Conservation (phyloP, 306 rosid genomes). For the Begonia peltatifolia region DNA sequence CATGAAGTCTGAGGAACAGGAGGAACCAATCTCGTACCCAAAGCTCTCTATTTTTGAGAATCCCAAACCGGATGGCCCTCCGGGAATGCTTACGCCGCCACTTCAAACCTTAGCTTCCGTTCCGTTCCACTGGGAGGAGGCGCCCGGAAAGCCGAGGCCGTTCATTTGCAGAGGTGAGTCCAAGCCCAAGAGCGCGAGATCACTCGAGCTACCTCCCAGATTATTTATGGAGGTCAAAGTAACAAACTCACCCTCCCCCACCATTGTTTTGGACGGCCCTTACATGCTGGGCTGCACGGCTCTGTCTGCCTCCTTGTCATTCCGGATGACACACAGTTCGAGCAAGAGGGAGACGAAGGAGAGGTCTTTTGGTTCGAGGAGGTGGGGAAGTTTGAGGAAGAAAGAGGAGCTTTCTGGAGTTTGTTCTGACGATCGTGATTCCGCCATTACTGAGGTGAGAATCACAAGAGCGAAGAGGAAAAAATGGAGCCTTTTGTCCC, state of each 20-base stretch:
- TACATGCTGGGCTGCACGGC: conserved; percentile 34
- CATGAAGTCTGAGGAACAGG: conserved; percentile 13
- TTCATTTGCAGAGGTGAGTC: conserved; percentile 8
- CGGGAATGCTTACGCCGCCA: conserved; percentile 39
- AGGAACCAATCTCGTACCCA: conserved; percentile 11
- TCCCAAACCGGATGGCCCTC: conserved; percentile 15
- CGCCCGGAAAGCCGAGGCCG: conserved; percentile 81
- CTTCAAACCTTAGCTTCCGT: conserved; percentile 33
- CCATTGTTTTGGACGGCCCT: conserved; percentile 63
- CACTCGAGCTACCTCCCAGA: conserved; percentile 85
- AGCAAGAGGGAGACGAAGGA: conserved; percentile 12
- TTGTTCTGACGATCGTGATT: conserved; percentile 19
- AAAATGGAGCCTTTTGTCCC: not conserved
- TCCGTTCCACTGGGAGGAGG: conserved; percentile 94
- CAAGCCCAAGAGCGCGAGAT: conserved; percentile 22
- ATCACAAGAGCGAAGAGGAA: not conserved
- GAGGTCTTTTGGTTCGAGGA: conserved; percentile 16
- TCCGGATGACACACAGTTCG: conserved; percentile 22
- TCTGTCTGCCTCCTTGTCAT: conserved; percentile 36
- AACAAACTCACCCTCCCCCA: conserved; percentile 38
- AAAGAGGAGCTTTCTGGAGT: conserved; percentile 22
- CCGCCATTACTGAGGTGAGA: not conserved
- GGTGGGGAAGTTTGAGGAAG: conserved; percentile 59
- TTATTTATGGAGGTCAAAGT: conserved; percentile 27
- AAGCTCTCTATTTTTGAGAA: conserved; percentile 41